Base-by-base conservation (phyloP, 257 asterid genomes). In the Nicotiana benthamiana region DNA sequence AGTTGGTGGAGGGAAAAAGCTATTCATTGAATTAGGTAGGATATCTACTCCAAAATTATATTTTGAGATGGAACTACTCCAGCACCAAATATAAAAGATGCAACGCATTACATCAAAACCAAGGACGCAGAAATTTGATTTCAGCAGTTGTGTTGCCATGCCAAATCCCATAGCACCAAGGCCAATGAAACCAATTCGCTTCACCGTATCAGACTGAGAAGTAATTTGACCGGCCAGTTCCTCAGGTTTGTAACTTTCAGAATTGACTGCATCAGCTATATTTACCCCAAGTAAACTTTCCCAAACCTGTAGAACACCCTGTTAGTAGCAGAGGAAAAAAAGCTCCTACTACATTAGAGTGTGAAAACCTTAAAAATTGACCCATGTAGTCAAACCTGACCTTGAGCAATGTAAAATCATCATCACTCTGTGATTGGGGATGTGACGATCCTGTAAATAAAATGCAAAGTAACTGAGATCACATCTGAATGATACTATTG, bases 111-210 rank as follows among this genome's bases (percentile, higher is more conserved):
- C 99, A 87, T 95, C 99, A 88, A 75, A 95, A 82, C 98, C 99
- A 84, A 76, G 84, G 13, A 95, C 95, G 36, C 83, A 83, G 89
- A 92, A 93, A 80, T 92, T 88, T 75, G 97, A 93, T 85, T 91
- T 92, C 87, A 95, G 84, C 83, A 95, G 90, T 85, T 95, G 97
- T 57, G 94, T 93, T 77, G 99, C 99, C 98, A 95, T 95, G 90
- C 99, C 99, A 88, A 93, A 92, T 81, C 99, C 99, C 99, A 95
- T 95, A 75, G 99, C 98, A 86, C 99, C 99, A 80, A 95, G 93
- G 82, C 99, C 99, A 83, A 95, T 91, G 86, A 95, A 95, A 85
- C 97, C 99, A 53, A 93, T 89, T 81, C 88, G 85, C 81, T 93
- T 89, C 67, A 86, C 90, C 61, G 86, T 80, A 86, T 90, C 87